Conservation (phyloP, 73 alveolate species). For the Durusdinium trenchii region DNA sequence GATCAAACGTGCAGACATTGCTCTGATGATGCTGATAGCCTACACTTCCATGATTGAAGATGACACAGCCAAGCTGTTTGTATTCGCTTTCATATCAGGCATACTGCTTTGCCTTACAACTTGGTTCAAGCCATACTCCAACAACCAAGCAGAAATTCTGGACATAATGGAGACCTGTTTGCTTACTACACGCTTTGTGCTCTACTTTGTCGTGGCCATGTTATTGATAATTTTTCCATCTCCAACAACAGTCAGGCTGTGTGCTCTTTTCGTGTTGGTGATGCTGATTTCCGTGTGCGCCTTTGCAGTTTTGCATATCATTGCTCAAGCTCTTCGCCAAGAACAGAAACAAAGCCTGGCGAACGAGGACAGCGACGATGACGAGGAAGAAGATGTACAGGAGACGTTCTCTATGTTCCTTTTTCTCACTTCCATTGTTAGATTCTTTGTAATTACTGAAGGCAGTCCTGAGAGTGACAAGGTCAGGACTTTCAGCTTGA, state of each 20-base stretch:
- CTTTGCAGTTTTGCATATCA: too few relatives aligned
- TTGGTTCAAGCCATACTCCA: neutral
- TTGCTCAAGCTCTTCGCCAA: too few relatives aligned
- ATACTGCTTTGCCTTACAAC: neutral
- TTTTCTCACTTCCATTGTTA: too few relatives aligned
- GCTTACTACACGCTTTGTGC: neutral
- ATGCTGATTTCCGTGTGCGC: too few relatives aligned
- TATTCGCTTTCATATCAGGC: neutral
- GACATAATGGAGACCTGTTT: neutral
- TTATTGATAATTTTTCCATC: neutral
- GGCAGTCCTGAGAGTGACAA: too few relatives aligned
- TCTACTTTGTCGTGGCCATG: neutral
- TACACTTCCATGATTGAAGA: conserved; percentile 1
- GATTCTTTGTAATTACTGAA: too few relatives aligned
- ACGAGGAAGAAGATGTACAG: too few relatives aligned
- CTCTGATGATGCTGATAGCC: neutral
- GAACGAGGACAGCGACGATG: too few relatives aligned
- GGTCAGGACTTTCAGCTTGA: too few relatives aligned
- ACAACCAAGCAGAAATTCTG: neutral
- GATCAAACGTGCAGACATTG: conserved; percentile 45
- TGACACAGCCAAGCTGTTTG: conserved; percentile 3
- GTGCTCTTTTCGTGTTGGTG: neutral
- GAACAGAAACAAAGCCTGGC: too few relatives aligned
- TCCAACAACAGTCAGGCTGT: neutral
- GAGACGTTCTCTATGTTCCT: too few relatives aligned